These are phyloP conservation scores for Oryza meyeriana DNA, from an alignment of 176 grass and related monocot species.

Conservation along the genomic window DNA sequence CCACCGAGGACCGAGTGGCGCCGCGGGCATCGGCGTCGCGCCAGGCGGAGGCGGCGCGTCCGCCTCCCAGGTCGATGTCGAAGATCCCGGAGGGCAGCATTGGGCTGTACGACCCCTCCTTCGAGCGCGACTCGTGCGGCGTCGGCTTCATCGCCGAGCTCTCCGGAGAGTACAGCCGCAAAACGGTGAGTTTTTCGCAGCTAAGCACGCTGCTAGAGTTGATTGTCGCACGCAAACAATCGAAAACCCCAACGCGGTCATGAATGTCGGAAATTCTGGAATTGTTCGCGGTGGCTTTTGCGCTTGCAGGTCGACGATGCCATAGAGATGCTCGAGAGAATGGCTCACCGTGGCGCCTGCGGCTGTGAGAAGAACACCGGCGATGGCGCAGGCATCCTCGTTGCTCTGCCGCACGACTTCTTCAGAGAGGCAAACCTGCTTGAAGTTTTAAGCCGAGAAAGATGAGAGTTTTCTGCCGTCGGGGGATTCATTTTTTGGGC, in stretches of 20 bases:
- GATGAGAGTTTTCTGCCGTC: not conserved
- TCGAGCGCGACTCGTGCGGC: constrained; percentile 65
- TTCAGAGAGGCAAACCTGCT: constrained; percentile 35
- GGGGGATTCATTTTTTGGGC: not conserved
- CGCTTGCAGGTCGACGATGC: constrained; percentile 37
- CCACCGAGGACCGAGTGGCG: not conserved
- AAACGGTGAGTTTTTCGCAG: constrained; percentile 35
- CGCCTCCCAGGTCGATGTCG: constrained; percentile 38
- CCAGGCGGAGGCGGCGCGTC: not conserved
- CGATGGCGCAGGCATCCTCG: constrained; percentile 59
- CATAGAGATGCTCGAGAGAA: constrained; percentile 63
- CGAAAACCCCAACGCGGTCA: not conserved
- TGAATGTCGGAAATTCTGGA: not conserved
- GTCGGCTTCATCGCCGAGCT: constrained; percentile 60
- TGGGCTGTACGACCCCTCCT: constrained; percentile 57
- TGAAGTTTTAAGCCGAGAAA: not conserved
- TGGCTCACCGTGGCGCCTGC: constrained; percentile 56
- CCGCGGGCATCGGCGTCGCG: constrained; percentile 1
- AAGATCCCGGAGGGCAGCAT: constrained; percentile 45
- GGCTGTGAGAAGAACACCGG: constrained; percentile 66
- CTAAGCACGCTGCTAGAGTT: not conserved
- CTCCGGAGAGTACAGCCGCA: constrained; percentile 37
- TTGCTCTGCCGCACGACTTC: constrained; percentile 44
- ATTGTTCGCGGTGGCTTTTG: not conserved
- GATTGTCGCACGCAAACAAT: not conserved